phyloP scores from a whole-genome alignment of 331 rosid species.

The Rhamnella rubrinervis region DNA sequence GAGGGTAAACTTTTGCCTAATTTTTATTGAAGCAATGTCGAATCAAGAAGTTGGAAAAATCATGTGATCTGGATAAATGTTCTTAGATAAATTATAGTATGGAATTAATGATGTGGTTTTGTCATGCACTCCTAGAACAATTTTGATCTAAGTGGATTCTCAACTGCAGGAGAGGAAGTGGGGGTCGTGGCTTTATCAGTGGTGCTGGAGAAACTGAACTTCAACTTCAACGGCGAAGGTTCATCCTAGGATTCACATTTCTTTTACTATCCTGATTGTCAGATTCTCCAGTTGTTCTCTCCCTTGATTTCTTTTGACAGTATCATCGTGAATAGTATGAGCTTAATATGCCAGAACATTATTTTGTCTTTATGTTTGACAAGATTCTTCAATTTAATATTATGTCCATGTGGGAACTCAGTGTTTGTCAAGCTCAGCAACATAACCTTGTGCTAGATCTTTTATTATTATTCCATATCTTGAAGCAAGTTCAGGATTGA shows the following conservation, averaged over 20 bases:
- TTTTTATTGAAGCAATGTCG: neutral
- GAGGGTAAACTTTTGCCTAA: constrained; percentile 58
- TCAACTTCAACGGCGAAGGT: constrained; percentile 95
- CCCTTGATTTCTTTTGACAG: neutral
- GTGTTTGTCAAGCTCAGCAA: neutral
- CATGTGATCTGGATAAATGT: neutral
- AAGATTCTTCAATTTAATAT: constrained; percentile 2
- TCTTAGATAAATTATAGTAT: neutral
- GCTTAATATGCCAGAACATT: neutral
- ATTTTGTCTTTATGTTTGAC: neutral
- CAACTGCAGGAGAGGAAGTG: constrained; percentile 83
- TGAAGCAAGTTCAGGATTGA: neutral
- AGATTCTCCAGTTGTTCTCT: neutral
- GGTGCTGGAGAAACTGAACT: constrained; percentile 99
- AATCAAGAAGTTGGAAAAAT: neutral
- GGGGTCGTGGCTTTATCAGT: constrained; percentile 89
- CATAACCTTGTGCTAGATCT: neutral
- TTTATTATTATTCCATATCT: neutral
- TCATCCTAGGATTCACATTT: constrained; percentile 17
- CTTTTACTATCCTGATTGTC: constrained; percentile 14
- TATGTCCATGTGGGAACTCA: neutral
- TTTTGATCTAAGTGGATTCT: constrained; percentile 18
- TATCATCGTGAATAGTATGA: neutral
- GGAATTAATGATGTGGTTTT: neutral
- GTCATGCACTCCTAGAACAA: neutral